phyloP scores from a whole-genome alignment of 768 basidiomycete genomes.

The Tylopilus plumbeoviolaceoides region DNA sequence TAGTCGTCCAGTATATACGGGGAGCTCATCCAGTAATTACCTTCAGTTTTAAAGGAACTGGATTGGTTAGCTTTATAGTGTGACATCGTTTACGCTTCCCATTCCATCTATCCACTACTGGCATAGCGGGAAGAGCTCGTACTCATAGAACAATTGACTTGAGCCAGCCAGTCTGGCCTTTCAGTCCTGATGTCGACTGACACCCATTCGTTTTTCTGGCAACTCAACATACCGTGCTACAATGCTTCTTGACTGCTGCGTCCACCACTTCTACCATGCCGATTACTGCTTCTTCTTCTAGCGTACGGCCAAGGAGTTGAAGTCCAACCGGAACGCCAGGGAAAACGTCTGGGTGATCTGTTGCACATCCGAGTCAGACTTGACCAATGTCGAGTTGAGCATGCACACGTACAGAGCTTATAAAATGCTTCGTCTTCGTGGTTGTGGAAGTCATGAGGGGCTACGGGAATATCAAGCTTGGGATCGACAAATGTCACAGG shows the following conservation, averaged over 20 bases:
- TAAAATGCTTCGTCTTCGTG: conserved; percentile 42
- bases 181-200: too few relatives aligned
- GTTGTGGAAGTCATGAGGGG: conserved; percentile 38
- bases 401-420: conserved; percentile 38
- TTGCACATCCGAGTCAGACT: not conserved
- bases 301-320: conserved; percentile 44
- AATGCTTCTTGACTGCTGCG: conserved; percentile 30
- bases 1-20: not conserved
- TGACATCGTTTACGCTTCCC: not conserved
- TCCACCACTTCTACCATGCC: conserved; percentile 44
- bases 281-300: conserved; percentile 52
- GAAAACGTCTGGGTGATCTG: conserved; percentile 45
- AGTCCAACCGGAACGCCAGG: conserved; percentile 43
- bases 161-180: too few relatives aligned
- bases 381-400: not conserved
- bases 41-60: not conserved
- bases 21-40: not conserved
- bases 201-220: too few relatives aligned
- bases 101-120: not conserved
- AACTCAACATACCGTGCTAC: not conserved
- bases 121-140: too few relatives aligned
- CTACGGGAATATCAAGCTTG: conserved; percentile 32
- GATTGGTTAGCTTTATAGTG: too few relatives aligned
- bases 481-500: conserved; percentile 48
- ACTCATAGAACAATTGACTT: too few relatives aligned